Evolutionary conservation across 2,329 filamentous ascomycete species (phyloP).

Genomic region (Penicillium olsonii): DNA sequence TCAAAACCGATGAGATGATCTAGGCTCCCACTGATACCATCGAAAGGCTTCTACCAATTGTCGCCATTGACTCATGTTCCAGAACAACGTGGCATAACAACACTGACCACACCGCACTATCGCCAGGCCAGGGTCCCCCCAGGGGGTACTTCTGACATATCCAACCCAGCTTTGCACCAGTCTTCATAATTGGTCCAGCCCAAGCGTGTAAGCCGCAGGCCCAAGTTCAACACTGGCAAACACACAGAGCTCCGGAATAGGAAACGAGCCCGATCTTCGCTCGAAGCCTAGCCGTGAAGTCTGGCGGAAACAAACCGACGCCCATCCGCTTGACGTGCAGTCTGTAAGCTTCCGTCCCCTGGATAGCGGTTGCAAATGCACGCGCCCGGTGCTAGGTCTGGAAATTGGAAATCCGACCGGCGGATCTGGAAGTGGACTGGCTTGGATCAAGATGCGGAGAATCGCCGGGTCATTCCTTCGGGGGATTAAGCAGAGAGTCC

Average conservation of each 20-base stretch:
- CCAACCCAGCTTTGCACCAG: background rate
- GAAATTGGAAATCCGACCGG: background rate
- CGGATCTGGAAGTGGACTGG: background rate
- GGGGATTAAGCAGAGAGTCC: background rate
- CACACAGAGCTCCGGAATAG: background rate
- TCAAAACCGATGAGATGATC: background rate
- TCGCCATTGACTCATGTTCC: background rate
- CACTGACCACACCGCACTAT: background rate
- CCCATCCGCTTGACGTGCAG: background rate
- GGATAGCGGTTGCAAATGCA: background rate
- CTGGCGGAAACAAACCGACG: background rate
- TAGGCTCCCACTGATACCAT: background rate
- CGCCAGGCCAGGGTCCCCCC: background rate
- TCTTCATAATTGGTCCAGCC: background rate
- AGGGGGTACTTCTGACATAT: background rate
- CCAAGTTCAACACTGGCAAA: background rate
- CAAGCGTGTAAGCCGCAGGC: background rate
- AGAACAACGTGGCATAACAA: background rate
- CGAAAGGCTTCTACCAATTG: background rate
- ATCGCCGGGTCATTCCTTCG: conserved; percentile 1
- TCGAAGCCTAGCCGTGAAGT: background rate
- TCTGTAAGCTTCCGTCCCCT: conserved; percentile 4
- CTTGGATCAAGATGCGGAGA: conserved; percentile 1
- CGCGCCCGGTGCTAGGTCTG: background rate
- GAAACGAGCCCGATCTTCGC: background rate